Percentiles rank a stretch among this genome's conserved stretches.
Evolutionary conservation across 352 stramenopile species (phyloP).

Genomic region (Phytopythium oedochilum): DNA sequence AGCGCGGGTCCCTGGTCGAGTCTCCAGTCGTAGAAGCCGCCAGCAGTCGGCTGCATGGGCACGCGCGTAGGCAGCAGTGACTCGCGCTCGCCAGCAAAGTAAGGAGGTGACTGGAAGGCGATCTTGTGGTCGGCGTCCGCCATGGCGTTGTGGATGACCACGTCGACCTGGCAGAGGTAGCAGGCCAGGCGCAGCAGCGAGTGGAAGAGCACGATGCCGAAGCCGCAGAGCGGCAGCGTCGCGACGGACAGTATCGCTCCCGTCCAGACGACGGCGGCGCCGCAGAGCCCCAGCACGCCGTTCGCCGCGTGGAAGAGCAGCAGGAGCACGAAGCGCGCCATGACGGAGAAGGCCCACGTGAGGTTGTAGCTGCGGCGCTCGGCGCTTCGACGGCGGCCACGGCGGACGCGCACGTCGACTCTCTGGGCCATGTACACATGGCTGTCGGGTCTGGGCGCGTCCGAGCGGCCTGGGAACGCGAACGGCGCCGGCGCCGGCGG

Average conservation of each 20-base stretch:
- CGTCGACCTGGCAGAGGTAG: slow-evolving; percentile 34
- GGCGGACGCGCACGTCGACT: neutral
- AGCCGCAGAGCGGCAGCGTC: slow-evolving; percentile 49
- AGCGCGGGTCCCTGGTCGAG: slow-evolving; percentile 14
- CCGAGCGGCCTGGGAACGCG: neutral
- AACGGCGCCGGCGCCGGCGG: neutral
- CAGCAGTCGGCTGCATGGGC: neutral
- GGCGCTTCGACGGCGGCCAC: neutral
- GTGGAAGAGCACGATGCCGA: slow-evolving; percentile 45
- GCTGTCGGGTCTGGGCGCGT: neutral
- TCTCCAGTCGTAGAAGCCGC: slow-evolving; percentile 12
- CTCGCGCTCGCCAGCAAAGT: slow-evolving; percentile 8
- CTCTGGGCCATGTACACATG: neutral
- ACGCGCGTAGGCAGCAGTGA: slow-evolving; percentile 35
- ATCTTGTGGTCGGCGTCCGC: slow-evolving; percentile 23
- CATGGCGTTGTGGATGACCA: slow-evolving; percentile 46
- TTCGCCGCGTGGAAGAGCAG: slow-evolving; percentile 26
- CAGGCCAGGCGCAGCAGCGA: slow-evolving; percentile 32
- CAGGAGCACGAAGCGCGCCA: slow-evolving; percentile 18
- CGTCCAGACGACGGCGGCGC: slow-evolving; percentile 12
- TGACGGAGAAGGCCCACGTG: slow-evolving; percentile 15
- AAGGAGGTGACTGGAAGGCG: slow-evolving; percentile 14
- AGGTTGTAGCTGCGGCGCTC: slow-evolving; percentile 15
- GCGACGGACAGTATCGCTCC: slow-evolving; percentile 19
- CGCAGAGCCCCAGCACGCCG: slow-evolving; percentile 12